These are phyloP conservation scores for Aphanomyces stellatus DNA, from an alignment of 352 stramenopile species.

Conservation along the genomic window DNA sequence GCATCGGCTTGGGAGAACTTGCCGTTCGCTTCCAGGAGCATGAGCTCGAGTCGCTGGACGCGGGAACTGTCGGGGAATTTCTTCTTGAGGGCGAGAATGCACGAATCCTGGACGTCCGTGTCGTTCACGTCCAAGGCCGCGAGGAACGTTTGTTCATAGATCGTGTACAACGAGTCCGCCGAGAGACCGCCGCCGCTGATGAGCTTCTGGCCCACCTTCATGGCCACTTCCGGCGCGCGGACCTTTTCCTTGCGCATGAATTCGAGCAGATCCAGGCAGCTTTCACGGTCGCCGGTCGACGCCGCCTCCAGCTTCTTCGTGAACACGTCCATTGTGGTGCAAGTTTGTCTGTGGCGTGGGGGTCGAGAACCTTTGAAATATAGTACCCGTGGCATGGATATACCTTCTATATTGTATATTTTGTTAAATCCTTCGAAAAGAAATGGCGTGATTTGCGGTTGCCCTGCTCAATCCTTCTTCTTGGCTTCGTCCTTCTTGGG, in stretches of 20 bases:
- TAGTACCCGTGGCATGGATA: not conserved
- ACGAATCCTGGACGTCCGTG: constrained; percentile 34
- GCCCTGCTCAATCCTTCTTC: no score
- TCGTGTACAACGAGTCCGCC: constrained; percentile 45
- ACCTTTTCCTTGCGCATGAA: constrained; percentile 54
- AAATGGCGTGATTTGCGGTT: no score
- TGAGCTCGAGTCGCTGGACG: constrained; percentile 45
- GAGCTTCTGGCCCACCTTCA: constrained; percentile 34
- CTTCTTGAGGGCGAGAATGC: constrained; percentile 30
- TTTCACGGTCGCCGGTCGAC: constrained; percentile 27
- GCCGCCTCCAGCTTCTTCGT: constrained; percentile 36
- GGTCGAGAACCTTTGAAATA: not conserved
- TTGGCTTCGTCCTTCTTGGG: no score
- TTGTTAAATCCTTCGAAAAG: no score
- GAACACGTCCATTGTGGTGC: constrained; percentile 19
- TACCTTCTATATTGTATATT: not conserved
- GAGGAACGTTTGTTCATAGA: constrained; percentile 60
- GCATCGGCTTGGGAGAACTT: constrained; percentile 47
- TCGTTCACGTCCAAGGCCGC: constrained; percentile 57
- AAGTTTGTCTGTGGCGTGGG: not conserved
- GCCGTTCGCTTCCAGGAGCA: constrained; percentile 44
- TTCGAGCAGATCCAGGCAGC: constrained; percentile 39
- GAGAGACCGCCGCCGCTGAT: constrained; percentile 37
- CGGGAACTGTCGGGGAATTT: constrained; percentile 57
- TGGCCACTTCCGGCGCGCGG: constrained; percentile 31